Percentiles rank a stretch among this genome's conserved stretches.
These are phyloP conservation scores for Polyplosphaeria fusca DNA, from an alignment of 495 filamentous ascomycete species.

Conservation along the genomic window DNA sequence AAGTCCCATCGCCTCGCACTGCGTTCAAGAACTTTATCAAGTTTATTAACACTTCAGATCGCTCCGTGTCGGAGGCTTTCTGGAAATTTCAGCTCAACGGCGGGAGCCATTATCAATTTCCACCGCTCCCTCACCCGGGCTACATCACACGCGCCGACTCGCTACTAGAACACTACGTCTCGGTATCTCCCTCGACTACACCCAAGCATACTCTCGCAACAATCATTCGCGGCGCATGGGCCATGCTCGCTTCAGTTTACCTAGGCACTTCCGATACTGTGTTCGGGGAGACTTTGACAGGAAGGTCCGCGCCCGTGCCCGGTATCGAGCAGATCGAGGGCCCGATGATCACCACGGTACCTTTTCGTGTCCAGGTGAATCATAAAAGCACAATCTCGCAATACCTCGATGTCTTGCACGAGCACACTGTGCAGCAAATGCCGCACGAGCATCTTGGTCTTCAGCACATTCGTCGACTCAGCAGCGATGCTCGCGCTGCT, in stretches of 20 bases:
- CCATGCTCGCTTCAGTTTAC: conserved; percentile 42
- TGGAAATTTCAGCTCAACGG: conserved; percentile 50
- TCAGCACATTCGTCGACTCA: conserved; percentile 30
- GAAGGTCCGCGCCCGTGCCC: conserved; percentile 21
- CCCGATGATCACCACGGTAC: conserved; percentile 35
- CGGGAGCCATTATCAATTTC: conserved; percentile 56
- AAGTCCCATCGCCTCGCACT: conserved; percentile 28
- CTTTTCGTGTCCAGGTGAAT: conserved; percentile 23
- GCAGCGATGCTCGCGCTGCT: conserved; percentile 16
- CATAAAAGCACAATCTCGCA: neutral
- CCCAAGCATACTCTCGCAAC: conserved; percentile 55
- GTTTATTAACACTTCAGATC: conserved; percentile 43
- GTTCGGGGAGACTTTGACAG: conserved; percentile 34
- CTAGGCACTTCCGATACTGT: conserved; percentile 42
- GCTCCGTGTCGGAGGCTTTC: conserved; percentile 42
- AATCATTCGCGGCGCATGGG: conserved; percentile 62
- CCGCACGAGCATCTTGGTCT: conserved; percentile 32
- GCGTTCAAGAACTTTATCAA: conserved; percentile 48
- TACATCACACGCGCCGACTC: conserved; percentile 55
- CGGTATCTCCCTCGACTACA: conserved; percentile 41
- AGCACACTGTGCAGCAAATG: conserved; percentile 15
- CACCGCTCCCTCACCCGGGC: conserved; percentile 51
- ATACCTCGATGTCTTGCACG: conserved; percentile 32
- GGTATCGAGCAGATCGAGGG: conserved; percentile 34
- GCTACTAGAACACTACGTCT: conserved; percentile 51